Conservation (phyloP, 2,329 filamentous ascomycete species). For the Trichoderma arundinaceum region DNA sequence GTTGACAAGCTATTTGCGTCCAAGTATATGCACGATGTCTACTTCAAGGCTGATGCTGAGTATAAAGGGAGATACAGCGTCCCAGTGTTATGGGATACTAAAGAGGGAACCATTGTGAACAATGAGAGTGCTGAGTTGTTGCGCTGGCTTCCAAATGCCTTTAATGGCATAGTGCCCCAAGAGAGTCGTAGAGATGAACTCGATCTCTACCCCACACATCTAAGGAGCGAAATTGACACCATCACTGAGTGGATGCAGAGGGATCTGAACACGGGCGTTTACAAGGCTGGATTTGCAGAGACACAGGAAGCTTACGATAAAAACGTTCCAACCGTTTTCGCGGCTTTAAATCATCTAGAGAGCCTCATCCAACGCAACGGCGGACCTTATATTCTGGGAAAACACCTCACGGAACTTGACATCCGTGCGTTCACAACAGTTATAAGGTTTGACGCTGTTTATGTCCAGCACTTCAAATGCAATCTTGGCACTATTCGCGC, state of each 20-base stretch:
- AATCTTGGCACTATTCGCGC: constrained; percentile 68
- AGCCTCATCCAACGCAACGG: constrained; percentile 53
- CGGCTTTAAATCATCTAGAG: constrained; percentile 68
- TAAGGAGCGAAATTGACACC: constrained; percentile 63
- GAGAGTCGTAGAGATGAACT: constrained; percentile 48
- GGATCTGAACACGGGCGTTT: constrained; percentile 55
- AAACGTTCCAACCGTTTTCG: constrained; percentile 66
- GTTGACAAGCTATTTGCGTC: constrained; percentile 68
- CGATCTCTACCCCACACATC: constrained; percentile 60
- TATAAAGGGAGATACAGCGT: constrained; percentile 77
- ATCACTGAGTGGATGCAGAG: constrained; percentile 71
- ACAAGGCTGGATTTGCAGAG: constrained; percentile 67
- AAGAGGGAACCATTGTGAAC: constrained; percentile 72
- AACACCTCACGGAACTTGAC: constrained; percentile 70
- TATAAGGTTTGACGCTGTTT: constrained; percentile 70
- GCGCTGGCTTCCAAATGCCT: constrained; percentile 79
- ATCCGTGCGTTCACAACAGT: constrained; percentile 70
- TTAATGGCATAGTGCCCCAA: constrained; percentile 63
- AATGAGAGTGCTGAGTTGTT: constrained; percentile 86
- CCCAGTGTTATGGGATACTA: constrained; percentile 73
- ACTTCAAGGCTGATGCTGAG: constrained; percentile 69
- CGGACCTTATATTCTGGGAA: constrained; percentile 67
- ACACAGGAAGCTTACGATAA: constrained; percentile 69
- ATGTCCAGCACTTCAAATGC: constrained; percentile 69
- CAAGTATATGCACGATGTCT: constrained; percentile 71